Evolutionary conservation across 2,329 filamentous ascomycete species (phyloP), one percentile per base, ranked within the genome.

Genomic region (Diatrype stigma): DNA sequence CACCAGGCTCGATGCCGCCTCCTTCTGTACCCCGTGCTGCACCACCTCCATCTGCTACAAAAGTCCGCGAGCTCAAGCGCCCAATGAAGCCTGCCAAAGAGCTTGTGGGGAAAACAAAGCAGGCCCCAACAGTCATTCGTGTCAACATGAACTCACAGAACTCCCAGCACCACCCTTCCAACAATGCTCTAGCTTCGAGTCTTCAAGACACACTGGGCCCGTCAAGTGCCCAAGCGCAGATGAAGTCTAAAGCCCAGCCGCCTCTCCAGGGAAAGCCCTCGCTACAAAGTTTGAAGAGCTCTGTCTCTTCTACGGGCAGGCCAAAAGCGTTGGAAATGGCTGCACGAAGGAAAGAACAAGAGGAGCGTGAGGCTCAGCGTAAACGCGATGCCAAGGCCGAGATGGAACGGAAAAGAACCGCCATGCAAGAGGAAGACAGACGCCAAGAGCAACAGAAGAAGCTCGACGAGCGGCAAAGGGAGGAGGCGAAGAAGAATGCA

Each of bases 301-400:
- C 82, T 6, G 74, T 75, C 6, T 82, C 83, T n/a, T 79, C 84
- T 30, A 77, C 75, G n/a, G 76, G 80, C 2, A 83, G 85, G 47
- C 80, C 85, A 0, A 89, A 87, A 65, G 86, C 88, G 2, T 73
- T 92, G 21, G 84, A 92, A 49, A 77, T 87, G 45, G 89, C 87
- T 2, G 87, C 89, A 37, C 86, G 85, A 63, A 92, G 91, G 69
- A 93, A 87, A 65, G 90, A 96, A 66, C 86, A 85, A 65, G 91
- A 96, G 60, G 90, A 95, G 64, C 83, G 85, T 45, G 89, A 91
- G 57, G 82, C 84, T 14, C 85, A 91, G 61, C 83, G 86, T 46
- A 93, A 90, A 63, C 85, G 86, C 8, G 89, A 95, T 19, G 85
- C 87, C 35, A 96, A 95, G 70, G 81, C 85, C 16, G 89, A 95